phyloP scores from a whole-genome alignment of 768 basidiomycete genomes.

The Lentinula detonsa region DNA sequence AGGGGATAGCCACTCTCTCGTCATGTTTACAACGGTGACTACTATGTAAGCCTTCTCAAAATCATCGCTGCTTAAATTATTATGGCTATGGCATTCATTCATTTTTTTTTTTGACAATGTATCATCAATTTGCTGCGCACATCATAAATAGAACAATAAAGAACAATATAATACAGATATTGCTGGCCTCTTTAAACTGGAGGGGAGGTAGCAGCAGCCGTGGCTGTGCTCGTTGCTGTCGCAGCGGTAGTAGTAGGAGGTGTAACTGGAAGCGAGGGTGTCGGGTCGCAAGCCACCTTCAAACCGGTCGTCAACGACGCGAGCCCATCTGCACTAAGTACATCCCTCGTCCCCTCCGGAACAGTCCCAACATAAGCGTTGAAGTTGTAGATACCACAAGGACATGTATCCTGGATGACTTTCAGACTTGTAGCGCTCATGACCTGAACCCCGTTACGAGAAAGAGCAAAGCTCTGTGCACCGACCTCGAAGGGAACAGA shows the following conservation, averaged over 20 bases:
- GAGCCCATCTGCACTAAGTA: constrained; percentile 9
- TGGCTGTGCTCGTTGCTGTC: constrained; percentile 9
- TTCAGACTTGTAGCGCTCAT: constrained; percentile 13
- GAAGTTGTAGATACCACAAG: constrained; percentile 16
- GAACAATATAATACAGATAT: background rate
- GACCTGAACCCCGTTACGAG: constrained; percentile 7
- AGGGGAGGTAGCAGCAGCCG: background rate
- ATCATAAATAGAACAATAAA: no score
- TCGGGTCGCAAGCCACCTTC: constrained; percentile 11
- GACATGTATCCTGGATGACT: constrained; percentile 11
- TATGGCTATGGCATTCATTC: no score
- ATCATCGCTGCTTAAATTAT: no score
- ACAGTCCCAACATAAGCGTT: constrained; percentile 18
- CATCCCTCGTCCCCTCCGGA: constrained; percentile 8
- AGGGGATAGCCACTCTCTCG: background rate
- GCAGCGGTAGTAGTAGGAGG: constrained; percentile 11
- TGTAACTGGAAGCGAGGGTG: constrained; percentile 9
- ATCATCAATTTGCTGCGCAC: no score
- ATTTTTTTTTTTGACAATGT: no score
- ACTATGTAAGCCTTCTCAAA: no score
- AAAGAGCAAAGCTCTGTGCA: constrained; percentile 12
- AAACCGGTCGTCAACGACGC: constrained; percentile 9
- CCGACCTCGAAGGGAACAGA: constrained; percentile 13
- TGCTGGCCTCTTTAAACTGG: background rate
- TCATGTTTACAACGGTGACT: no score